Evolutionary conservation across 257 asterid genomes (phyloP).

Genomic region (Jacaranda copaia): DNA sequence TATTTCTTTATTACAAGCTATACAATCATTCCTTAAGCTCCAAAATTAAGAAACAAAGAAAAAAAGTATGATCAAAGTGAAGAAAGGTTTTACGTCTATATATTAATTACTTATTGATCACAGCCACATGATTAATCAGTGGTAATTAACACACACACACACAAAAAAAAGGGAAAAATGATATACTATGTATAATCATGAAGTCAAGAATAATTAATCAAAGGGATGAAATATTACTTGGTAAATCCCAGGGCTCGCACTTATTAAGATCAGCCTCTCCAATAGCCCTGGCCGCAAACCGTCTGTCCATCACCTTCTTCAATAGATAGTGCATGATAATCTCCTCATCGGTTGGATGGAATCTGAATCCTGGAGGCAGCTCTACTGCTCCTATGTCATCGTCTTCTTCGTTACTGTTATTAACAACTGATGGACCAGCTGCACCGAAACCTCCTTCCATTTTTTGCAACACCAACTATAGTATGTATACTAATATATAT

Average conservation of each 20-base stretch:
- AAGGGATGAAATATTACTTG: constrained; percentile 50
- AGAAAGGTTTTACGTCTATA: too few species aligned
- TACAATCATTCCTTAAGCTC: too few species aligned
- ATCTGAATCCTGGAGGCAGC: constrained; percentile 84
- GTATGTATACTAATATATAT: background rate
- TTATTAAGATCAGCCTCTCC: constrained; percentile 86
- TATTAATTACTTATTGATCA: background rate
- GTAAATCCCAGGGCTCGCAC: constrained; percentile 96
- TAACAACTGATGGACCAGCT: constrained; percentile 40
- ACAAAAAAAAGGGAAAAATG: background rate
- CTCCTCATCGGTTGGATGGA: constrained; percentile 90
- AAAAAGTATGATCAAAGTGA: background rate
- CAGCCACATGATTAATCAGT: background rate
- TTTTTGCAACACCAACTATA: background rate
- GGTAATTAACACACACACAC: background rate
- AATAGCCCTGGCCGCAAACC: constrained; percentile 65
- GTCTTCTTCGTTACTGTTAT: constrained; percentile 24
- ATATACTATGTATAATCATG: background rate
- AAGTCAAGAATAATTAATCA: background rate
- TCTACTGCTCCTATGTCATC: constrained; percentile 31
- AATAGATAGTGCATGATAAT: constrained; percentile 70
- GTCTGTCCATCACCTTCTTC: constrained; percentile 59
- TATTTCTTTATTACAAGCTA: too few species aligned
- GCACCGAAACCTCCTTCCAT: constrained; percentile 52
- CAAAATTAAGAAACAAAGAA: background rate